phyloP scores from a whole-genome alignment of 768 basidiomycete genomes.

The Hygrocybe punicea region DNA sequence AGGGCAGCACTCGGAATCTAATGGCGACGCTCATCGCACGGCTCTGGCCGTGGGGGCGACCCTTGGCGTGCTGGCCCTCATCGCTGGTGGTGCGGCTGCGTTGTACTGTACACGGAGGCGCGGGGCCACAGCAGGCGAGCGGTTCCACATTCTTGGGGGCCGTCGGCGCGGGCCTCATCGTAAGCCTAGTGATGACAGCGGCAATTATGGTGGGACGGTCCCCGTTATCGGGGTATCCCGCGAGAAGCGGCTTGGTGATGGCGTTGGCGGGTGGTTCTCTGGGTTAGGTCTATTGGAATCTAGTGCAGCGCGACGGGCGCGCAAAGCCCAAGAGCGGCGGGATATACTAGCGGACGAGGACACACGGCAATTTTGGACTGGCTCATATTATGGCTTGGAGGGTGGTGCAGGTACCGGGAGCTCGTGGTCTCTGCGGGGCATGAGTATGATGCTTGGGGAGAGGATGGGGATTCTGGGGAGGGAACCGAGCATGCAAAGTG shows the following conservation, averaged over 20 bases:
- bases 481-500: constrained; percentile 37
- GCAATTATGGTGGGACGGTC: constrained; percentile 31
- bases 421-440: constrained; percentile 51
- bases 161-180: constrained; percentile 14
- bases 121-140: not conserved
- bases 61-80: constrained; percentile 57
- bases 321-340: constrained; percentile 39
- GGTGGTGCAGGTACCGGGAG: constrained; percentile 39
- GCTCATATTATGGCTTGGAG: constrained; percentile 34
- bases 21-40: constrained; percentile 24
- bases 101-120: constrained; percentile 47
- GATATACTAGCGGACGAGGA: constrained; percentile 84
- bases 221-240: constrained; percentile 23
- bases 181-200: constrained; percentile 33
- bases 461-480: constrained; percentile 33
- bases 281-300: constrained; percentile 1
- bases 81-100: constrained; percentile 39
- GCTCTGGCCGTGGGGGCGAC: constrained; percentile 61
- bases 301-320: constrained; percentile 17
- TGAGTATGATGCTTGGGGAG: constrained; percentile 30
- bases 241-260: not conserved
- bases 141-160: constrained; percentile 11
- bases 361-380: constrained; percentile 48
- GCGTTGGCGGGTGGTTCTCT: constrained; percentile 5
- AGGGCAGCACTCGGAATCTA: not conserved